Conservation (phyloP, 75 land plant species). For the Cryptomeria japonica region DNA sequence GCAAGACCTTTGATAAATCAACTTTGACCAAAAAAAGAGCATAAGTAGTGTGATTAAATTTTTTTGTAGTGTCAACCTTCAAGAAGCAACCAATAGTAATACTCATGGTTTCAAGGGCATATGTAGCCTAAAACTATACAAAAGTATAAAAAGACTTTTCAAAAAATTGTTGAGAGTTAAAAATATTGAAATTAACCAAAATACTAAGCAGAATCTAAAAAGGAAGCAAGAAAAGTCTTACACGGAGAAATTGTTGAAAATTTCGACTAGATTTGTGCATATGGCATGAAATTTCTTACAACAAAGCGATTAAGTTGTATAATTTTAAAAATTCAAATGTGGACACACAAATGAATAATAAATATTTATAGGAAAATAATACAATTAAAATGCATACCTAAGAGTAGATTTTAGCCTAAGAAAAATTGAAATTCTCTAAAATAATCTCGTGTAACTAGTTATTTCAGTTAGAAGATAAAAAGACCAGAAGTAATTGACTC, state of each 20-base stretch:
- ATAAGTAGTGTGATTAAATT: too few species aligned
- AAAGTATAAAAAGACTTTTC: too few species aligned
- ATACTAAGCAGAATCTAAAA: not conserved
- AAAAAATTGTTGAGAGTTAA: not conserved
- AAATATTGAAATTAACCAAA: not conserved
- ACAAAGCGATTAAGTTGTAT: too few species aligned
- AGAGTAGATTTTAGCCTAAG: not conserved
- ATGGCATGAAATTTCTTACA: too few species aligned
- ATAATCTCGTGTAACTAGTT: not conserved
- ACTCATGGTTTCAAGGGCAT: too few species aligned
- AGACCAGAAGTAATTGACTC: too few species aligned
- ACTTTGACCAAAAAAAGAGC: too few species aligned
- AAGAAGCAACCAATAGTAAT: too few species aligned
- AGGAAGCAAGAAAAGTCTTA: not conserved
- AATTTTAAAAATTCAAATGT: not conserved
- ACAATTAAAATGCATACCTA: not conserved
- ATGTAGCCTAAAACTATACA: too few species aligned
- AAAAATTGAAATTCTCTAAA: not conserved
- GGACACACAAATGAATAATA: not conserved
- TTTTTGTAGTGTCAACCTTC: too few species aligned
- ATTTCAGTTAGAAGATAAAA: not conserved
- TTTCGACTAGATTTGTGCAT: not conserved
- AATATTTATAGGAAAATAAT: not conserved
- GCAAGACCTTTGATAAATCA: too few species aligned
- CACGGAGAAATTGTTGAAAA: not conserved